Evolutionary conservation across 495 filamentous ascomycete genomes (phyloP).

Genomic region (Neurospora sp.): DNA sequence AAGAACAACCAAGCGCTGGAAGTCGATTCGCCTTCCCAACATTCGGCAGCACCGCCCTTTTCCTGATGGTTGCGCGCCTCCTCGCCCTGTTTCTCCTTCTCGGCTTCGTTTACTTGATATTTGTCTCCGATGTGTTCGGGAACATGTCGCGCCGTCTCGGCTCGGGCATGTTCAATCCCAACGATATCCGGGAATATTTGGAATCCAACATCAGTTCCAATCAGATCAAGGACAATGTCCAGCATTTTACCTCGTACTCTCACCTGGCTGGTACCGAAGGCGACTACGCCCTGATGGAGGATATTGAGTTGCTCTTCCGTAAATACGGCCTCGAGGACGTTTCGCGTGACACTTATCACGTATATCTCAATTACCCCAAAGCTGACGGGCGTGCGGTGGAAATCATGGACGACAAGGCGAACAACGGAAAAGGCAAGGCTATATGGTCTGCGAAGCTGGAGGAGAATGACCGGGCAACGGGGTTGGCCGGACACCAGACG

Average conservation of each 20-base stretch:
- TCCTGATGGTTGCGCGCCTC: conserved; percentile 51
- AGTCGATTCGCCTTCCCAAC: conserved; percentile 13
- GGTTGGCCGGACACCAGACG: conserved; percentile 49
- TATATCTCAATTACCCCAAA: conserved; percentile 88
- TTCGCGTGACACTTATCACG: conserved; percentile 62
- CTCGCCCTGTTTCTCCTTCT: conserved; percentile 66
- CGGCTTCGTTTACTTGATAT: conserved; percentile 67
- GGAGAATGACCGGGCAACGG: conserved; percentile 50
- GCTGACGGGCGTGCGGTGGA: conserved; percentile 66
- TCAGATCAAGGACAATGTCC: conserved; percentile 60
- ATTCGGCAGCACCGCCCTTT: conserved; percentile 20
- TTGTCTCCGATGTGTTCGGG: conserved; percentile 71
- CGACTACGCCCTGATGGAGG: conserved; percentile 70
- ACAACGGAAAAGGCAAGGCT: conserved; percentile 36
- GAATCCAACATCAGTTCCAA: conserved; percentile 47
- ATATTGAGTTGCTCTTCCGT: conserved; percentile 63
- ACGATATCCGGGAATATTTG: conserved; percentile 41
- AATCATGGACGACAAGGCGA: conserved; percentile 48
- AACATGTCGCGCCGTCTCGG: conserved; percentile 43
- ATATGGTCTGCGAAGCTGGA: conserved; percentile 80
- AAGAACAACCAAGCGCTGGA: background rate
- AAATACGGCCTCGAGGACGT: conserved; percentile 63
- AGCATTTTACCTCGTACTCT: conserved; percentile 64
- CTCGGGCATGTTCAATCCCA: conserved; percentile 48
- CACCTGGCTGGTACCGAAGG: conserved; percentile 90